A percentile compares a stretch with the other conserved stretches of the same genome.
Conservation (phyloP, 495 filamentous ascomycete genomes). For the Aspergillus leporis region DNA sequence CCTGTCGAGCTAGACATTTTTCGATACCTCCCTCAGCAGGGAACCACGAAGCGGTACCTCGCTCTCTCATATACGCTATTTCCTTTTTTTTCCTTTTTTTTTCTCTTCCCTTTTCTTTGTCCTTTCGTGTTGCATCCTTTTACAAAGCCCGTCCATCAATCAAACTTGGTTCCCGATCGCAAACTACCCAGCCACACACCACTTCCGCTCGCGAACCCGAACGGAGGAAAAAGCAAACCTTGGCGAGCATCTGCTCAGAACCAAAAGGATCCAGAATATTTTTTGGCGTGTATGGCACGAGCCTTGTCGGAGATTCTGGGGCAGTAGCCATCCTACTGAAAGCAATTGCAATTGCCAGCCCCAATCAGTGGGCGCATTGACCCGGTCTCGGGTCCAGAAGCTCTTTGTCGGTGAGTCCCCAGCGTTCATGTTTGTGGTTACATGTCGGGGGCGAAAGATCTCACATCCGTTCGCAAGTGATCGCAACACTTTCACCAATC, state of each 20-base stretch:
- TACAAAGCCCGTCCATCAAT: too few species aligned
- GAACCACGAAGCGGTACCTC: too few species aligned
- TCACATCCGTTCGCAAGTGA: background rate
- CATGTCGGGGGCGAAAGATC: background rate
- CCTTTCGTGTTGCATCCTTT: too few species aligned
- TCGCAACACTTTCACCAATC: background rate
- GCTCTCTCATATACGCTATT: too few species aligned
- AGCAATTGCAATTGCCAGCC: background rate
- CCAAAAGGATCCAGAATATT: background rate
- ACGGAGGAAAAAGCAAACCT: background rate
- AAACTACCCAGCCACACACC: background rate
- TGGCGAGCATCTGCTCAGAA: background rate
- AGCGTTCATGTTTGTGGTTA: background rate
- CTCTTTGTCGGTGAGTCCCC: background rate
- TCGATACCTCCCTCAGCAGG: background rate
- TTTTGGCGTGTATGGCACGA: background rate
- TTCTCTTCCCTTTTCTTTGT: too few species aligned
- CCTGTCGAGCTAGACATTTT: background rate
- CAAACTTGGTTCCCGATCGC: background rate
- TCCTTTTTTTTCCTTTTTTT: too few species aligned
- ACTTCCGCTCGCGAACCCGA: background rate
- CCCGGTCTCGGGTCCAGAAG: constrained; percentile 2
- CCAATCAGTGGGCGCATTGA: constrained; percentile 3
- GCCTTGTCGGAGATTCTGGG: background rate
- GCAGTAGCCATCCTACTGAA: background rate